These are phyloP conservation scores for Persicaria tinctoria DNA, from an alignment of 148 eudicot genomes.

Conservation along the genomic window DNA sequence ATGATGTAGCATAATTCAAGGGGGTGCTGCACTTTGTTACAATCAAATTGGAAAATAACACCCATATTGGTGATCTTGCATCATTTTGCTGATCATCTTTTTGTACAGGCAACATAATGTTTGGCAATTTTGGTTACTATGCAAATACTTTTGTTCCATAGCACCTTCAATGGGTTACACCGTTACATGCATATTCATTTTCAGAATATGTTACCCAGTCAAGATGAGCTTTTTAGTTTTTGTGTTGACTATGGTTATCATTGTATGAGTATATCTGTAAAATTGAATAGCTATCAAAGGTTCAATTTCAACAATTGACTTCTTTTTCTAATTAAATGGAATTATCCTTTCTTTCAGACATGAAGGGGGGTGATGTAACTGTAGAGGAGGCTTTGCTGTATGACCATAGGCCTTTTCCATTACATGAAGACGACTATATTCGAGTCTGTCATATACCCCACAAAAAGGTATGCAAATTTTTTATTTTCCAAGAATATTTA, in stretches of 20 bases:
- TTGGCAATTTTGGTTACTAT: background rate
- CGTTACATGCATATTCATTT: background rate
- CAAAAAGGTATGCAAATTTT: conserved; percentile 46
- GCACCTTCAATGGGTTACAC: background rate
- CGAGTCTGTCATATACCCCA: conserved; percentile 73
- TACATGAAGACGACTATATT: conserved; percentile 54
- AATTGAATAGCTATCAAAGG: background rate
- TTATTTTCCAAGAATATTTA: background rate
- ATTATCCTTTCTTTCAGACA: conserved; percentile 21
- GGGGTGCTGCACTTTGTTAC: background rate
- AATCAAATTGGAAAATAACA: background rate
- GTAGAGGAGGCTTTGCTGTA: conserved; percentile 34
- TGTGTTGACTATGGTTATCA: background rate
- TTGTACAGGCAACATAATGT: background rate
- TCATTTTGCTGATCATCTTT: background rate
- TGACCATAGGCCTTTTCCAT: conserved; percentile 68
- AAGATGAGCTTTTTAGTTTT: background rate
- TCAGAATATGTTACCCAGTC: background rate
- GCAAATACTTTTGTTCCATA: background rate
- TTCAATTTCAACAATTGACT: background rate
- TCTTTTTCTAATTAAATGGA: background rate
- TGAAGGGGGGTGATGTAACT: conserved; percentile 24
- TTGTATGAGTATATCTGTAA: background rate
- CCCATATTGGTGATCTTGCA: background rate
- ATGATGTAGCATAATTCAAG: too few species aligned